Base-by-base conservation (phyloP, 345 rosid species). In the Euphorbia lathyris region DNA sequence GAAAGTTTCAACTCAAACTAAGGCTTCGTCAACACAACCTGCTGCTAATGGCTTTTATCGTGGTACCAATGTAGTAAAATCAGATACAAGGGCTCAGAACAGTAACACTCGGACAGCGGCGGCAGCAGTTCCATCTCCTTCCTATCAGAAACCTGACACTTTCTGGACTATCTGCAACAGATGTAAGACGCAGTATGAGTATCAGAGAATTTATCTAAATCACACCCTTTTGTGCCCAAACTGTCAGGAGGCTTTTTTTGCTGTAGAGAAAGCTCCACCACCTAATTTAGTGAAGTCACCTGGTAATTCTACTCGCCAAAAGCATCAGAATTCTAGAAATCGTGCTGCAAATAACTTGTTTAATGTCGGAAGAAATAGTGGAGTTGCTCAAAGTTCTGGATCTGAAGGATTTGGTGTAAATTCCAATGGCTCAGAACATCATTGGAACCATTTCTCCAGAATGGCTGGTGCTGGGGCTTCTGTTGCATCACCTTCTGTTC, bases 91-190 rank as follows among this genome's bases (percentile, higher is more conserved):
- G 79, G 67, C 78, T 60, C 80, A 36, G 67, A 69, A 65, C 59
- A 75, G 58, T 57, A 71, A 70, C 52, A 48, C 65, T 17, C 65
- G 51, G 26, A 69, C 59, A 14, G 78, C 63, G 19, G 53, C 81
- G 9, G 12, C 86, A 43, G 43, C 72, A 6, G 76, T 17, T 69
- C 68, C 69, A 40, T 16, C 80, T 11, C 65, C 82, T 71, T 42
- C 87, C 10, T 27, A 20, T 72, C 79, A 55, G 66, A 84, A 81
- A 63, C 74, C 82, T 58, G 79, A 71, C 26, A 95, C 99, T 32
- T 92, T 95, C 69, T 92, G 99, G 99, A 95, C 99, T 55, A 75
- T 81, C 45, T 95, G 99, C 76, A 80, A 75, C 58, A 71, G 69
- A 40, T 95, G 99, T 86, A 83, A 71, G 80, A 88, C 90, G 5